Percentiles rank a stretch among this genome's conserved stretches.
phyloP scores from a whole-genome alignment of 2,329 filamentous ascomycete species.

The Arthrocladium fulminans region DNA sequence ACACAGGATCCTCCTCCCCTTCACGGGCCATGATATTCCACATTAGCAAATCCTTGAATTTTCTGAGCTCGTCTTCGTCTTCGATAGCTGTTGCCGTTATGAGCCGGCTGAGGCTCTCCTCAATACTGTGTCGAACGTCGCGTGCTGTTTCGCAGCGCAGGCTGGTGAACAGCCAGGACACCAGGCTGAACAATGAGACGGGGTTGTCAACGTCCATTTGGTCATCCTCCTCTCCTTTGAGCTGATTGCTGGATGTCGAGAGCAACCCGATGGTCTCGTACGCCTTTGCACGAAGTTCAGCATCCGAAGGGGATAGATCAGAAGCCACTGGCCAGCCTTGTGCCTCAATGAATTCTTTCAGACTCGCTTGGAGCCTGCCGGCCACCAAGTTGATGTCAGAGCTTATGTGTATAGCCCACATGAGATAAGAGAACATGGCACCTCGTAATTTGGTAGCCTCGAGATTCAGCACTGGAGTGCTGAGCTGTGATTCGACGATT shows the following conservation, averaged over 20 bases:
- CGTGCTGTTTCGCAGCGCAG: conserved; percentile 69
- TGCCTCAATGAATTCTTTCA: conserved; percentile 64
- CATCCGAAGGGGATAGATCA: conserved; percentile 50
- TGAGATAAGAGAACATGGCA: conserved; percentile 76
- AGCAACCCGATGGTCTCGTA: conserved; percentile 88
- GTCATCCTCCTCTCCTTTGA: conserved; percentile 44
- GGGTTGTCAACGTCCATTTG: conserved; percentile 16
- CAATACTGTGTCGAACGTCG: conserved; percentile 73
- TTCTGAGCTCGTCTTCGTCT: conserved; percentile 31
- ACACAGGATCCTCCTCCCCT: conserved; percentile 31
- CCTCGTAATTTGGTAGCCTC: conserved; percentile 72
- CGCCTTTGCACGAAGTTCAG: conserved; percentile 64
- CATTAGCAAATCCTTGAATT: conserved; percentile 52
- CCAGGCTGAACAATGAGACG: conserved; percentile 40
- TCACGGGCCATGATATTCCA: conserved; percentile 53
- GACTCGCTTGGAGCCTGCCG: conserved; percentile 49
- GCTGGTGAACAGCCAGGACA: conserved; percentile 74
- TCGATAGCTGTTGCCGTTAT: conserved; percentile 49
- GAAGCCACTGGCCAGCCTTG: conserved; percentile 71
- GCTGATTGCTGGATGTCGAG: conserved; percentile 48
- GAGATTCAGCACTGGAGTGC: conserved; percentile 48
- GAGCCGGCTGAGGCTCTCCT: conserved; percentile 75
- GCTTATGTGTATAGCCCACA: conserved; percentile 74
- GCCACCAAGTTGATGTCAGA: conserved; percentile 58
- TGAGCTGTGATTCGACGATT: conserved; percentile 59